Conservation (phyloP, 2,329 filamentous ascomycete species). For the Penicillium polonicum region DNA sequence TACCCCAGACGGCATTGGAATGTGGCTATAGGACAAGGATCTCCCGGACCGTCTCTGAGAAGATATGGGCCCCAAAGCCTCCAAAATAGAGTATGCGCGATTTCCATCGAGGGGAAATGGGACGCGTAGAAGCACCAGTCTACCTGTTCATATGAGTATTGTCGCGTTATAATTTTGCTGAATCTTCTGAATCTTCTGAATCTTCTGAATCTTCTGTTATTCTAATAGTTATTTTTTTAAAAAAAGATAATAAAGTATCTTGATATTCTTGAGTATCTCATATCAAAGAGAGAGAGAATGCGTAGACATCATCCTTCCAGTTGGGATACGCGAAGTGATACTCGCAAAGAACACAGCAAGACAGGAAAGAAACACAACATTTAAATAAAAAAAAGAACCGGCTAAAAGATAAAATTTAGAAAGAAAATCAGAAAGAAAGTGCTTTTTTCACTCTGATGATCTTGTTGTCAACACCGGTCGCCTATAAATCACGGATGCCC, state of each 20-base stretch:
- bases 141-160: not conserved
- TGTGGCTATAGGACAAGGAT: not conserved
- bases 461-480: conserved; percentile 43
- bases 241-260: not conserved
- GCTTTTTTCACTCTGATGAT: conserved; percentile 36
- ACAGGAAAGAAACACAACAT: not conserved
- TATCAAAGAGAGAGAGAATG: not conserved
- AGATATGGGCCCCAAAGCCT: not conserved
- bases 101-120: conserved; percentile 6
- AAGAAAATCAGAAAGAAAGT: conserved; percentile 14
- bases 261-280: not conserved
- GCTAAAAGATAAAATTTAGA: not conserved
- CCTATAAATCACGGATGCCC: conserved; percentile 46
- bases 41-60: not conserved
- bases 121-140: not conserved
- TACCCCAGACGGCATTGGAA: conserved; percentile 7
- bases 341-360: conserved; percentile 5
- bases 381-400: not conserved
- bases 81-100: conserved; percentile 5
- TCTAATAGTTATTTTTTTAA: not conserved
- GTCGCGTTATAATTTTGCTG: not conserved
- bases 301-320: not conserved
- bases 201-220: not conserved
- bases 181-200: not conserved
- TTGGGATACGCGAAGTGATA: not conserved